Conservation (phyloP, 2,329 filamentous ascomycete genomes). For the Beauveria caledonica region DNA sequence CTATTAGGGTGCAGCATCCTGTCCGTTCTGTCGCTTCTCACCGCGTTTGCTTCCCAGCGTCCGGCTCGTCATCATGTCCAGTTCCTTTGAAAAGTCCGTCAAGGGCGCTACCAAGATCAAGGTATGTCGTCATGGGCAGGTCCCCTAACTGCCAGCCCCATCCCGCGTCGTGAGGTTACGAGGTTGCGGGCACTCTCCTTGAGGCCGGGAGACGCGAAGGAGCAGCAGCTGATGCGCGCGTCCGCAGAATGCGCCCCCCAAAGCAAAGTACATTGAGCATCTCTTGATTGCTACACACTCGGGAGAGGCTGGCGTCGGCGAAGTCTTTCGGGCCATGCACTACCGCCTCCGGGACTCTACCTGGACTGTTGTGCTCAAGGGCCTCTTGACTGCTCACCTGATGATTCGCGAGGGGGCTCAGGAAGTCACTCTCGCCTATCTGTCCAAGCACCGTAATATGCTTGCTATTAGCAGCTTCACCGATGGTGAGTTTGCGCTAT, state of each 20-base stretch:
- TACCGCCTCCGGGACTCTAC: constrained; percentile 86
- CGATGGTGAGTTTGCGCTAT: constrained; percentile 57
- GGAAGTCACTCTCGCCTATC: constrained; percentile 78
- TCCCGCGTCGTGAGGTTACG: not conserved
- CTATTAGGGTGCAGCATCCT: constrained; percentile 5
- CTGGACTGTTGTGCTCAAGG: constrained; percentile 99
- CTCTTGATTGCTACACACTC: constrained; percentile 92
- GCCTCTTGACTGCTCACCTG: constrained; percentile 86
- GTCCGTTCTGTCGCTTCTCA: not conserved
- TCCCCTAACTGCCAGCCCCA: not conserved
- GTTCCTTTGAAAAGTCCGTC: constrained; percentile 96
- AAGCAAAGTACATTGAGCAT: constrained; percentile 98
- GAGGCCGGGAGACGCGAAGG: not conserved
- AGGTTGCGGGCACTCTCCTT: not conserved
- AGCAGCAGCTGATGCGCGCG: not conserved
- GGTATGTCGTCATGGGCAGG: constrained; percentile 36
- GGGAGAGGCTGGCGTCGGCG: constrained; percentile 87
- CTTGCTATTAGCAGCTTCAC: constrained; percentile 86
- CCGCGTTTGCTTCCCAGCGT: constrained; percentile 13
- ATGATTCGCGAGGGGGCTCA: constrained; percentile 95
- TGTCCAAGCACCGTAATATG: constrained; percentile 73
- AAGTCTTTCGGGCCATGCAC: constrained; percentile 89
- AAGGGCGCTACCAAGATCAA: constrained; percentile 98
- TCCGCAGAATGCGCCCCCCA: constrained; percentile 77
- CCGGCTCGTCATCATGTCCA: constrained; percentile 50